Evolutionary conservation across 2,329 filamentous ascomycete genomes (phyloP).

Genomic region (Chrysoporthe cubensis): DNA sequence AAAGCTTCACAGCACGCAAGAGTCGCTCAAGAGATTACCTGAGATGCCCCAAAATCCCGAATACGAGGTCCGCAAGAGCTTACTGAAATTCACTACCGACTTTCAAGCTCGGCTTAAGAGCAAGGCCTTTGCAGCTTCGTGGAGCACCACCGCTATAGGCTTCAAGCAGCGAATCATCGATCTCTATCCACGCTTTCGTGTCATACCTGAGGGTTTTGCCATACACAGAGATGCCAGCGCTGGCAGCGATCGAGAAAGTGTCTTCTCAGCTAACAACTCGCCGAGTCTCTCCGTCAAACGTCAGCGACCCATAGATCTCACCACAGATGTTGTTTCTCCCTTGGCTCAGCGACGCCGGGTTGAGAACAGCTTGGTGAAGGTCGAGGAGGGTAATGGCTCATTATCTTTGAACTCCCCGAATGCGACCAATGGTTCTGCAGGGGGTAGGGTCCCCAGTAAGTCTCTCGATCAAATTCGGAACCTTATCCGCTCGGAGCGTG

Average conservation of each 20-base stretch:
- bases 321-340: conserved; percentile 16
- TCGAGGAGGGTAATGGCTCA: conserved; percentile 30
- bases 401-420: conserved; percentile 18
- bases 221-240: conserved; percentile 40
- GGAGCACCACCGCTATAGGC: conserved; percentile 51
- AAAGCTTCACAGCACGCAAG: conserved; percentile 55
- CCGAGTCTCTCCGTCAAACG: conserved; percentile 26
- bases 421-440: conserved; percentile 11
- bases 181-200: conserved; percentile 51
- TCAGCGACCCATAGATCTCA: conserved; percentile 20
- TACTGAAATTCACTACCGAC: conserved; percentile 59
- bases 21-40: conserved; percentile 61
- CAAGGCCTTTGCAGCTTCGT: conserved; percentile 48
- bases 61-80: conserved; percentile 63
- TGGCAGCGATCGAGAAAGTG: conserved; percentile 42
- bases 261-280: conserved; percentile 36
- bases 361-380: conserved; percentile 31
- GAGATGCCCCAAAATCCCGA: conserved; percentile 71
- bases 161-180: conserved; percentile 54
- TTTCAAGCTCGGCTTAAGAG: conserved; percentile 59
- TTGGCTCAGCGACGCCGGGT: conserved; percentile 27
- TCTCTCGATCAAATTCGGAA: conserved; percentile 56
- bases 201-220: conserved; percentile 37
- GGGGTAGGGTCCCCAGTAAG: conserved; percentile 35
- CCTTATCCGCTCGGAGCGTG: conserved; percentile 58